Conservation (phyloP, 2,329 filamentous ascomycete genomes). For the Laburnicola sp. region DNA sequence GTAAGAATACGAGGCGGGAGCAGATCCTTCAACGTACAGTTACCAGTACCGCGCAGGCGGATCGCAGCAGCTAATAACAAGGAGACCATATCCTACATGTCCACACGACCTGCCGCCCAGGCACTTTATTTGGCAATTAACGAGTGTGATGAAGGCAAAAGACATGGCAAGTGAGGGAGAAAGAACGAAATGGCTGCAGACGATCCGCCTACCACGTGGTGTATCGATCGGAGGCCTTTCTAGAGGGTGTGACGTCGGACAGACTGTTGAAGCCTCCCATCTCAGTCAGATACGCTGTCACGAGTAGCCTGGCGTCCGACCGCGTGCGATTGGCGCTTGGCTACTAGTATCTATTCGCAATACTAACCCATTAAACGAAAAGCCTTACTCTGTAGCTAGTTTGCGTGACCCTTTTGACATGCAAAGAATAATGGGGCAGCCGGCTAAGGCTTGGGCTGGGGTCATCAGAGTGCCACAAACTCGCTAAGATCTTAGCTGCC, state of each 20-base stretch:
- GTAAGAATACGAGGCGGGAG: constrained; percentile 26
- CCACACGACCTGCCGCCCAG: constrained; percentile 22
- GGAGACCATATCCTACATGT: constrained; percentile 22
- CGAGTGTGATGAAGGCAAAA: constrained; percentile 21
- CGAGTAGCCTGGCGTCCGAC: not conserved
- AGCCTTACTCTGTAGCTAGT: not conserved
- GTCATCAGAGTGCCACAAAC: constrained; percentile 15
- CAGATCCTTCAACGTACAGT: constrained; percentile 22
- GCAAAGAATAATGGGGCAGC: constrained; percentile 5
- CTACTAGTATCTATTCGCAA: constrained; percentile 1
- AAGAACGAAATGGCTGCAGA: constrained; percentile 23
- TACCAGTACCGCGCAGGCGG: constrained; percentile 30
- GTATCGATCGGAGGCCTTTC: not conserved
- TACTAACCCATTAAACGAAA: not conserved
- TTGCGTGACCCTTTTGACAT: constrained; percentile 1
- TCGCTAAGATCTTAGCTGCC: constrained; percentile 9
- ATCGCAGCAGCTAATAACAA: constrained; percentile 25
- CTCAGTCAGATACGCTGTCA: not conserved
- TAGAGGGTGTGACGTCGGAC: not conserved
- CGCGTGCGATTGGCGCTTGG: not conserved
- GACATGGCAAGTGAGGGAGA: constrained; percentile 12
- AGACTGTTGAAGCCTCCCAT: constrained; percentile 1
- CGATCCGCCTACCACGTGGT: constrained; percentile 14
- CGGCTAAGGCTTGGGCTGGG: not conserved
- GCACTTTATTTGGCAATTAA: constrained; percentile 24